These are phyloP conservation scores for Ceriops zippeliana DNA, from an alignment of 345 rosid genomes.

Conservation along the genomic window DNA sequence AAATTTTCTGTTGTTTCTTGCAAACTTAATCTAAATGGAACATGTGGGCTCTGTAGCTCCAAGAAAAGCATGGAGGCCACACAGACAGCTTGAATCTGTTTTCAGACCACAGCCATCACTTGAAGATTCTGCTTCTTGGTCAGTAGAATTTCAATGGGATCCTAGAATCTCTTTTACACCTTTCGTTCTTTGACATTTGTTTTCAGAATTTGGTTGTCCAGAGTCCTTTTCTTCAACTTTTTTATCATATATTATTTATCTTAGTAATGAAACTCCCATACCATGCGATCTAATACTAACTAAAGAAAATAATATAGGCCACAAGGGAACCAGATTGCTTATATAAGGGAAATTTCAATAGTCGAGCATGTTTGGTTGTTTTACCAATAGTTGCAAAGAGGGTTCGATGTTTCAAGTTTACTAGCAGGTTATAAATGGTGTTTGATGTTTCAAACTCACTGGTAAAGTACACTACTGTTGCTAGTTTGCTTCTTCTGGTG, in stretches of 20 bases:
- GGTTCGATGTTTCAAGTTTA: background rate
- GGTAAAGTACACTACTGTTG: constrained; percentile 22
- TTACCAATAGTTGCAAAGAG: constrained; percentile 17
- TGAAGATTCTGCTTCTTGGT: constrained; percentile 30
- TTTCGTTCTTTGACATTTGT: background rate
- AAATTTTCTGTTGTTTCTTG: background rate
- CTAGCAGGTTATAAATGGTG: constrained; percentile 21
- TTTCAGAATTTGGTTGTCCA: constrained; percentile 2
- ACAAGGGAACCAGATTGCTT: constrained; percentile 42
- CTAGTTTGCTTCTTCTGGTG: constrained; percentile 27
- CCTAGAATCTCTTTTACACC: constrained; percentile 16
- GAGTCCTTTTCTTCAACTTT: background rate
- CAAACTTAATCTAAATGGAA: constrained; percentile 16
- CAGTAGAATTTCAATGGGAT: constrained; percentile 17
- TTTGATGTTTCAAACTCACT: constrained; percentile 41
- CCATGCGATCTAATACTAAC: background rate
- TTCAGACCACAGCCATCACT: constrained; percentile 17
- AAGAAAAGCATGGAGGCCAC: background rate
- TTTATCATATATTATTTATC: background rate
- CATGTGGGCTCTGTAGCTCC: constrained; percentile 51
- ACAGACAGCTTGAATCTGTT: constrained; percentile 23
- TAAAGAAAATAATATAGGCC: background rate
- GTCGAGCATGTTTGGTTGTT: constrained; percentile 31
- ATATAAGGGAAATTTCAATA: constrained; percentile 36
- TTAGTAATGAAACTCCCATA: background rate